A percentile compares a stretch with the other conserved stretches of the same genome.
Conservation (phyloP, 345 rosid genomes). For the Anacardium occidentale region DNA sequence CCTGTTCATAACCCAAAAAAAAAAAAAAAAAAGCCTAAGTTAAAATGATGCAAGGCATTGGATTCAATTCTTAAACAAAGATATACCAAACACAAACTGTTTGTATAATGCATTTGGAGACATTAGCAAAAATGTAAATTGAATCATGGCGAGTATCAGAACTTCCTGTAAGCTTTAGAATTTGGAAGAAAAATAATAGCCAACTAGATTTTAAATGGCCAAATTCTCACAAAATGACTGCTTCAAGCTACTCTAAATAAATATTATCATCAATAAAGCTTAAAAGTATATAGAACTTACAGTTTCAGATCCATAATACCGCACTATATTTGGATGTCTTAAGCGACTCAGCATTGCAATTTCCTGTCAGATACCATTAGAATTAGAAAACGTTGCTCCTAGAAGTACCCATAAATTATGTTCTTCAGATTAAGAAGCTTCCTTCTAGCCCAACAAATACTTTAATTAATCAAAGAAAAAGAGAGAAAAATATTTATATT, state of each 20-base stretch:
- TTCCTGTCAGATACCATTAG: constrained; percentile 47
- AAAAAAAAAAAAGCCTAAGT: constrained; percentile 13
- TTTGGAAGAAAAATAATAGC: not conserved
- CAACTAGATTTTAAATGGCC: not conserved
- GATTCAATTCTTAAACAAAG: not conserved
- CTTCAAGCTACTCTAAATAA: not conserved
- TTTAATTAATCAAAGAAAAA: not conserved
- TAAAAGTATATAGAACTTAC: constrained; percentile 33
- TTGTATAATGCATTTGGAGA: not conserved
- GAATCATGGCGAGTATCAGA: not conserved
- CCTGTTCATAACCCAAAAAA: constrained; percentile 40
- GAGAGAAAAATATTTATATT: no score
- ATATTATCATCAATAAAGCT: not conserved
- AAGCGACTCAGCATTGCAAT: constrained; percentile 61
- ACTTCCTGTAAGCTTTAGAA: not conserved
- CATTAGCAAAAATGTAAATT: not conserved
- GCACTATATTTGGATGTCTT: constrained; percentile 73
- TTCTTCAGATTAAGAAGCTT: not conserved
- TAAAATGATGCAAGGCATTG: constrained; percentile 4
- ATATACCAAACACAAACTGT: not conserved
- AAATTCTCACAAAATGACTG: not conserved
- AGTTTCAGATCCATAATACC: constrained; percentile 74
- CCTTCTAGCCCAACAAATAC: not conserved
- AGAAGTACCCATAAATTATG: not conserved
- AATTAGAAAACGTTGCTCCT: not conserved